Evolutionary conservation across 2,329 filamentous ascomycete genomes (phyloP), one percentile per base, ranked within the genome.

Genomic region (Verticillium isaacii): DNA sequence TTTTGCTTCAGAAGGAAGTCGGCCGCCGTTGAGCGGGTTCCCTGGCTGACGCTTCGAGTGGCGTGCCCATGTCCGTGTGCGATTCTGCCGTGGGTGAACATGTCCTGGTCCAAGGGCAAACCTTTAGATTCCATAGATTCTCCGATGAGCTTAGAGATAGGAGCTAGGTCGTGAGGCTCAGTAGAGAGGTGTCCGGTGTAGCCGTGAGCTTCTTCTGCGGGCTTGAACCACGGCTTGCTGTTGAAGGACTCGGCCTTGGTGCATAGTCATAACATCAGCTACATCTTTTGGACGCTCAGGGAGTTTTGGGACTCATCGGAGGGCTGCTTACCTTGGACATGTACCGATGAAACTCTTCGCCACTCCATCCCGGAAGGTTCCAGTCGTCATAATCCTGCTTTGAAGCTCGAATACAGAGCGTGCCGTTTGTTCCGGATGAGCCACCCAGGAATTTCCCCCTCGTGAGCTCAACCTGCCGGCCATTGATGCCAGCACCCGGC

Each of bases 101-200:
- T 86, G 64, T 88, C 85, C 19, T 78, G 76, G 50, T 84, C 77
- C n/a, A 85, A 74, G 0, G 81, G 78, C 0, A 88, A 70, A 3
- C 84, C 85, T 63, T 81, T 73, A 2, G 80, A 82, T 9, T 82
- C 71, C 72, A 86, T 80, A 0, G 84, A 86, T 57, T 86, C 77
- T 32, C 81, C 73, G 11, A 87, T 70, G 34, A 82, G 75, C 55
- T 85, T 72, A 2, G 84, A 85, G 37, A 88, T 87, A 1, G 84
- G 84, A 2, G 83, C 83, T 1, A 85, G 72, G 63, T 86, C 83
- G 63, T 87, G 83, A 0, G 84, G 85, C 64, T 84, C 83, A 7
- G 77, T 82, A 59, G 85, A 78, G 1, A 88, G 73, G 23, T 79
- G 81, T 0, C 85, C 85, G 11, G 75, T 70, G 56, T 78, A 73